A percentile compares a stretch with the other conserved stretches of the same genome.
These are phyloP conservation scores for Apiosordaria backusii DNA, from an alignment of 495 filamentous ascomycete species.

Conservation along the genomic window DNA sequence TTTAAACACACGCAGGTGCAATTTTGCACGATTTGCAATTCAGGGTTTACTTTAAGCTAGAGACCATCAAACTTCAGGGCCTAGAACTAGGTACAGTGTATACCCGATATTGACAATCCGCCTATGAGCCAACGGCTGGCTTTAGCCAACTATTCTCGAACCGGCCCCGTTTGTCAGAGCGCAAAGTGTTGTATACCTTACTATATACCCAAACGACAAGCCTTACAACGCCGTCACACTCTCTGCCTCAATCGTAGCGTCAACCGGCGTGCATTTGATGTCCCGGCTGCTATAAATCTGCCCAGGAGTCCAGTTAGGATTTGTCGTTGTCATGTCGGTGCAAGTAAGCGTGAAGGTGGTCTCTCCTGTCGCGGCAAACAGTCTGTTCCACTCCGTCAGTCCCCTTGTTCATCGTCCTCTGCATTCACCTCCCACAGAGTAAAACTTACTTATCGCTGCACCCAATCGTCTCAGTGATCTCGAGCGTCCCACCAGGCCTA, in stretches of 20 bases:
- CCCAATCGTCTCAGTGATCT: conserved; percentile 37
- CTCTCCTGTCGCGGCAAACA: conserved; percentile 34
- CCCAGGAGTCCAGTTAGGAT: conserved; percentile 40
- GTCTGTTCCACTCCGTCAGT: conserved; percentile 23
- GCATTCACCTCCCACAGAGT: too few species aligned
- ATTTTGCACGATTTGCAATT: too few species aligned
- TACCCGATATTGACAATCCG: too few species aligned
- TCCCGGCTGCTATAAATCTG: conserved; percentile 36
- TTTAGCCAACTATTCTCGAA: too few species aligned
- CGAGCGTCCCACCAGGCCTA: conserved; percentile 30
- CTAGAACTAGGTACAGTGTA: too few species aligned
- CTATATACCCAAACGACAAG: not conserved
- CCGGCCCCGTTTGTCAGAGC: too few species aligned
- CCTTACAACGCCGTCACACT: not conserved
- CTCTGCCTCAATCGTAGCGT: not conserved
- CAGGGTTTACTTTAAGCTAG: too few species aligned
- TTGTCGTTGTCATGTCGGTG: conserved; percentile 33
- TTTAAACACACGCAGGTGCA: too few species aligned
- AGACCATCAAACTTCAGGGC: too few species aligned
- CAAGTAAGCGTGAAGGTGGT: conserved; percentile 35
- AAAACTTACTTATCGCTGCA: conserved; percentile 18
- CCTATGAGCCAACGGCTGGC: too few species aligned
- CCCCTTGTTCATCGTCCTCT: too few species aligned
- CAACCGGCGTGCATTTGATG: conserved; percentile 35
- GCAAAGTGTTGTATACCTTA: too few species aligned